Conservation (phyloP, 169 alveolate species). For the Plasmodium reichenowi region DNA sequence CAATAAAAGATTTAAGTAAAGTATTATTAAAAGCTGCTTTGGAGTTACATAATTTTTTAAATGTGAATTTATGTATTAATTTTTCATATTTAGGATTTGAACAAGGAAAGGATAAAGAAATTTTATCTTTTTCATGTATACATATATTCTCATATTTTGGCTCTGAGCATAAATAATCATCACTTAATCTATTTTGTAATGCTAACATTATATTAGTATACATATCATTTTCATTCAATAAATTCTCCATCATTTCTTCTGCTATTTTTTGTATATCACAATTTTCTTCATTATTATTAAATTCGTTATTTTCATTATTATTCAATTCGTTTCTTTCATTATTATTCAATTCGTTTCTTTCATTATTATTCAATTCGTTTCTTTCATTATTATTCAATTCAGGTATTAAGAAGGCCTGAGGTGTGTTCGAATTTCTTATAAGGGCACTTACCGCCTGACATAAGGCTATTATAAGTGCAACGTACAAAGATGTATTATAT, state of each 20-base stretch:
- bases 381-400: constrained; percentile 1
- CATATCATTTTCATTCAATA: constrained; percentile 58
- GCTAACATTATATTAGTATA: constrained; percentile 54
- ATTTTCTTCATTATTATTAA: constrained; percentile 27
- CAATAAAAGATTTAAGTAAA: constrained; percentile 61
- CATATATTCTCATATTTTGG: constrained; percentile 50
- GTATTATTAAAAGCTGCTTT: constrained; percentile 40
- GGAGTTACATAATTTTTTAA: constrained; percentile 61
- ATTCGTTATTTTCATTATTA: not conserved
- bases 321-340: too few species aligned
- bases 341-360: too few species aligned
- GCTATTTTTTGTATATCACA: constrained; percentile 71
- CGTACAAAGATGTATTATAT: constrained; percentile 14
- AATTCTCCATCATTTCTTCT: constrained; percentile 71
- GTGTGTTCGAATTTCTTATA: constrained; percentile 40
- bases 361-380: too few species aligned
- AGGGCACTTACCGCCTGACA: constrained; percentile 13
- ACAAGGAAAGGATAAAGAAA: constrained; percentile 45
- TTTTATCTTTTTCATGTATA: constrained; percentile 52
- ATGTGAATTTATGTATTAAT: constrained; percentile 46
- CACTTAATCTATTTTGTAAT: constrained; percentile 46
- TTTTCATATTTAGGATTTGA: constrained; percentile 52
- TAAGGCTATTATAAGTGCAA: constrained; percentile 24
- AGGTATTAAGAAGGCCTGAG: constrained; percentile 28
- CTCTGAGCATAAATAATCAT: constrained; percentile 32